These are phyloP conservation scores for Blastobotrys mokoenaii DNA, from an alignment of 805 yeast species.

Conservation along the genomic window DNA sequence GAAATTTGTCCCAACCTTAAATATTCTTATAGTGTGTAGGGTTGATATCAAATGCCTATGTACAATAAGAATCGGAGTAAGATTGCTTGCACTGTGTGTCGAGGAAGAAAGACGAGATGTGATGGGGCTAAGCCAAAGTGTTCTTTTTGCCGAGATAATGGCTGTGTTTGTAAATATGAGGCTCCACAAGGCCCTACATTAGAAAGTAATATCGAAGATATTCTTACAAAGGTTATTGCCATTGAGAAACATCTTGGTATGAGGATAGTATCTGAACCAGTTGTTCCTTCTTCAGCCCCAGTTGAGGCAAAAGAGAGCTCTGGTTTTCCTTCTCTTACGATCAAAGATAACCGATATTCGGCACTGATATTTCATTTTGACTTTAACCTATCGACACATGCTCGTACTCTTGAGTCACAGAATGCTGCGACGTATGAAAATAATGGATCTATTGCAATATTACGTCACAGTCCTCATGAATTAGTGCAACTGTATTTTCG, in stretches of 20 bases:
- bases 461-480: constrained; percentile 4
- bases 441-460: neutral
- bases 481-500: constrained; percentile 1
- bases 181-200: constrained; percentile 4
- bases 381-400: neutral
- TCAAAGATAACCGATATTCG: neutral
- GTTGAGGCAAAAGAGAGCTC: neutral
- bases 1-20: no score
- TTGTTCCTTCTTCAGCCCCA: neutral
- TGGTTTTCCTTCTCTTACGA: neutral
- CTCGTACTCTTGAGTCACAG: neutral
- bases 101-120: constrained; percentile 3
- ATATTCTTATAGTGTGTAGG: no score
- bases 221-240: neutral
- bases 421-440: neutral
- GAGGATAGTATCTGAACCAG: neutral
- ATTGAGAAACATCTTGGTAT: neutral
- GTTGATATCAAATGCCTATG: neutral
- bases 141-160: constrained; percentile 2
- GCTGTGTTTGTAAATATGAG: constrained; percentile 4
- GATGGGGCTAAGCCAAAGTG: constrained; percentile 6
- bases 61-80: constrained; percentile 4
- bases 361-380: neutral
- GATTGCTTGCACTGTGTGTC: constrained; percentile 5
- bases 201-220: constrained; percentile 1